phyloP scores from a whole-genome alignment of 2,329 filamentous ascomycete species.

The Rhinocladiella similis region DNA sequence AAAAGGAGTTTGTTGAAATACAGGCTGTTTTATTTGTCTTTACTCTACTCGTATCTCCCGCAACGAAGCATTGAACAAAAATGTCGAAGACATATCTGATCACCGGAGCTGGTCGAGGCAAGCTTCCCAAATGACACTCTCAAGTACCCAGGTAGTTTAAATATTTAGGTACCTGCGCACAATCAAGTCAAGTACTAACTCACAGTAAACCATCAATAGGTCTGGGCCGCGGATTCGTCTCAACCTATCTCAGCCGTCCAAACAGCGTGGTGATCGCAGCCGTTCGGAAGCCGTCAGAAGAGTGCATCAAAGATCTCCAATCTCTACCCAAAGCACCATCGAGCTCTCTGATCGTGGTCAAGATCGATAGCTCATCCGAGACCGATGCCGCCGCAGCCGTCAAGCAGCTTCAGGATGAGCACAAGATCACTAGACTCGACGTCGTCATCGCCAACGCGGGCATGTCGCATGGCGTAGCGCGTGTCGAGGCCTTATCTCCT shows the following conservation, averaged over 20 bases:
- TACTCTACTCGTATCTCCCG: no score
- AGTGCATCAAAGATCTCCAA: slow-evolving; percentile 24
- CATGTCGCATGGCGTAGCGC: background rate
- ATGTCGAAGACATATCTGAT: slow-evolving; percentile 27
- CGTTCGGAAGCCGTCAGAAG: slow-evolving; percentile 14
- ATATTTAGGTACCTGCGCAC: no score
- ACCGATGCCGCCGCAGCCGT: slow-evolving; percentile 38
- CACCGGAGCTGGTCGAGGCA: slow-evolving; percentile 37
- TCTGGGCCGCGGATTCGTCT: slow-evolving; percentile 33
- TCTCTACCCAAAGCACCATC: slow-evolving; percentile 14
- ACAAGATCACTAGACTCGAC: slow-evolving; percentile 47
- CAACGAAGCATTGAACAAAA: background rate
- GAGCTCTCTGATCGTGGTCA: slow-evolving; percentile 25
- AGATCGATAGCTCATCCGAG: slow-evolving; percentile 28
- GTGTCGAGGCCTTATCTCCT: slow-evolving; percentile 19
- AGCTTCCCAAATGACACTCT: slow-evolving; percentile 11
- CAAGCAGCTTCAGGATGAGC: slow-evolving; percentile 30
- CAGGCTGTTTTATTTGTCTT: no score
- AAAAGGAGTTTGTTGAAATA: no score
- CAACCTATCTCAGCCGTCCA: slow-evolving; percentile 25
- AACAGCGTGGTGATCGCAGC: slow-evolving; percentile 27
- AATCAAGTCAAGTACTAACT: no score
- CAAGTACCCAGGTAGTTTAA: background rate
- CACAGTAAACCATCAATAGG: background rate
- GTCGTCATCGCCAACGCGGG: slow-evolving; percentile 54